These are phyloP conservation scores for Penicillium sp. DNA, from an alignment of 2,329 filamentous ascomycete genomes.

Conservation along the genomic window DNA sequence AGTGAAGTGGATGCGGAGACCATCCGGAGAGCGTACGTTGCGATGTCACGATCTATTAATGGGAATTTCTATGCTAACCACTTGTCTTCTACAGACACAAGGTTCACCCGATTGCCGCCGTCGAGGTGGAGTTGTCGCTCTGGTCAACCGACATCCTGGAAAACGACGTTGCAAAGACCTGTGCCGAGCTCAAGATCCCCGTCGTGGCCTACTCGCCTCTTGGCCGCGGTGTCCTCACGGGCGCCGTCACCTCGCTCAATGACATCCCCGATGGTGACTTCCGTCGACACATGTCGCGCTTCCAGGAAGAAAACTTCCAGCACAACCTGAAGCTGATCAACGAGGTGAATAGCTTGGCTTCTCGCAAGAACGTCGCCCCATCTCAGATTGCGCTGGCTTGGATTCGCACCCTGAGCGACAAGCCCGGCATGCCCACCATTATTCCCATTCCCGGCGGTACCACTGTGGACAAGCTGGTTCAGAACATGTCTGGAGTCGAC, in stretches of 20 bases:
- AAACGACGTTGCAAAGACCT: conserved; percentile 59
- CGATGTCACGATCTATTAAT: not conserved
- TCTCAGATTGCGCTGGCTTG: conserved; percentile 54
- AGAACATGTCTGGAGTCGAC: conserved; percentile 35
- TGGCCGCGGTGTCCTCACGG: conserved; percentile 58
- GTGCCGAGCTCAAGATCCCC: conserved; percentile 59
- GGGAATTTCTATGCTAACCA: conserved; percentile 34
- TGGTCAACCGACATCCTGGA: conserved; percentile 59
- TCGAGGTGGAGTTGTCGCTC: conserved; percentile 63
- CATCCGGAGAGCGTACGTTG: conserved; percentile 43
- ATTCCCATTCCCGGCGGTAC: conserved; percentile 42
- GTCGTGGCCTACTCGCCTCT: conserved; percentile 63
- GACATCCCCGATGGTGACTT: conserved; percentile 53
- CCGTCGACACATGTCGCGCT: conserved; percentile 49
- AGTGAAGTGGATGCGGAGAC: conserved; percentile 49
- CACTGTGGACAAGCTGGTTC: conserved; percentile 38
- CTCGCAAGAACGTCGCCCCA: conserved; percentile 46
- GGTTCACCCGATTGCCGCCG: conserved; percentile 58
- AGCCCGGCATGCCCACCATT: conserved; percentile 46
- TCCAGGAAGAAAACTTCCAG: conserved; percentile 53
- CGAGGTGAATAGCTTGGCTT: conserved; percentile 47
- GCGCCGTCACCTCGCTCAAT: conserved; percentile 47
- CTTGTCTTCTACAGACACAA: conserved; percentile 37
- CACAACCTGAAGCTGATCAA: conserved; percentile 54
- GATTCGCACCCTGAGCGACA: conserved; percentile 47